Percentiles rank a stretch among this genome's conserved stretches.
Evolutionary conservation across 2,329 filamentous ascomycete genomes (phyloP).

Genomic region (Chaetomium sp.): DNA sequence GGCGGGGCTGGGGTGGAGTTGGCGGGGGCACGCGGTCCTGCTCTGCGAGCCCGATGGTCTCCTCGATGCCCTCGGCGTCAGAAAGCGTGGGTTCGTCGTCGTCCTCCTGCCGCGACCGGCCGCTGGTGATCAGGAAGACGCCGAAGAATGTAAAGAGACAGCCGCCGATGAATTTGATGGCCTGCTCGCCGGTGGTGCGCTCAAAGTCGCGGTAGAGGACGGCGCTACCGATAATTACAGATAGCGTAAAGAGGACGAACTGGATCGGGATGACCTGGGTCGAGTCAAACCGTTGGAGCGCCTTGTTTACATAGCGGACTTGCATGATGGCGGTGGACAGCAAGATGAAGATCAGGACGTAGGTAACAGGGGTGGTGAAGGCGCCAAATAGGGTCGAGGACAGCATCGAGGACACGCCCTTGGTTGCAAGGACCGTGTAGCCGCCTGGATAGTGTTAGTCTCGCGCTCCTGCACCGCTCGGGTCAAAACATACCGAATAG

Average conservation of each 20-base stretch:
- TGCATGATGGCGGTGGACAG: conserved; percentile 89
- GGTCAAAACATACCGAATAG: conserved; percentile 71
- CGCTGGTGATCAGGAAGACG: conserved; percentile 95
- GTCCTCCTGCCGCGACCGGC: conserved; percentile 62
- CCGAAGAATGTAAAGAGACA: conserved; percentile 92
- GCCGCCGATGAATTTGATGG: conserved; percentile 83
- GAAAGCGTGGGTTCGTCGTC: conserved; percentile 59
- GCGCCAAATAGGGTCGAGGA: conserved; percentile 88
- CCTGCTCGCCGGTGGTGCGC: conserved; percentile 71
- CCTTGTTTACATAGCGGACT: conserved; percentile 90
- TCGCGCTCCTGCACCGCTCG: neutral
- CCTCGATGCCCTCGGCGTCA: conserved; percentile 62
- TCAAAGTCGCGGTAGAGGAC: conserved; percentile 95
- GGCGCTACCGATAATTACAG: conserved; percentile 91
- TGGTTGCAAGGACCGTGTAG: conserved; percentile 95
- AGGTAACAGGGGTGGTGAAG: conserved; percentile 90
- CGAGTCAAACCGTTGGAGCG: conserved; percentile 88
- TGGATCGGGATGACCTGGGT: conserved; percentile 98
- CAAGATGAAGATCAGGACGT: conserved; percentile 77
- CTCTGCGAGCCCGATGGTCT: conserved; percentile 61
- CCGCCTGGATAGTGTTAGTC: conserved; percentile 59
- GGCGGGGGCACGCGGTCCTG: conserved; percentile 52
- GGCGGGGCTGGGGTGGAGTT: conserved; percentile 41
- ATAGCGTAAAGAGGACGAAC: conserved; percentile 94
- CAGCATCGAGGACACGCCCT: conserved; percentile 92